Base-by-base conservation (phyloP, 179 eudicot species). In the Heliamphora pulchella region DNA sequence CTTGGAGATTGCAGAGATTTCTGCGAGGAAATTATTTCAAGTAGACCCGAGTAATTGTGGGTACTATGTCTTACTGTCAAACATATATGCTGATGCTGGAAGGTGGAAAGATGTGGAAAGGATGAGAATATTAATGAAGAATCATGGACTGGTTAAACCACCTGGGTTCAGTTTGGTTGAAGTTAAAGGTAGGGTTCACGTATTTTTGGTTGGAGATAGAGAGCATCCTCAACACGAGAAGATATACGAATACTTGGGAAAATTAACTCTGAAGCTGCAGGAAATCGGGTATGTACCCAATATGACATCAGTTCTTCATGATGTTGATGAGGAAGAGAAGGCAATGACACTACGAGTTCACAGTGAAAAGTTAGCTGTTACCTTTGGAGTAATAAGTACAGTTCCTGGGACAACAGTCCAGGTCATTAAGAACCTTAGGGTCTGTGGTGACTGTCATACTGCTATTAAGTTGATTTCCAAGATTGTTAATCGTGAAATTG, bases 361-460 rank as follows among this genome's bases (percentile, higher is more conserved):
- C 71, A 91, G 97, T 57, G 94, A 91, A 88, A 91, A 91, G 86
- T 88, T 91, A 80, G 96, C 96, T 8, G 92, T 91, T 81, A 92
- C 88, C 46, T 91, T 71, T 82, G 96, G 89, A 51, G 73, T 91
- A 22, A 88, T 91, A 92, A 88, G 84, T 71, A 82, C 91, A 46
- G 85, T 82, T 75, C 88, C 93, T 22, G 96, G 96, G 17, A 85
- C 90, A 20, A 83, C 86, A 51, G 86, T 91, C 76, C 90, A 91
- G 80, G 80, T 91, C 62, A 90, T 90, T 15, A 91, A 91, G 89
- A 91, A 91, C 78, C 88, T 90, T 53, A 87, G 94, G 81, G 91
- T 91, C 70, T 91, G 96, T 81, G 88, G 91, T 43, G 96, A 91
- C 75, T 91, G 96, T 80, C 96, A 91, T 72, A 88, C 87, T 48